Evolutionary conservation across 2,329 filamentous ascomycete species (phyloP), one percentile per base, ranked within the genome.

Genomic region (Trichoderma brevicompactum): DNA sequence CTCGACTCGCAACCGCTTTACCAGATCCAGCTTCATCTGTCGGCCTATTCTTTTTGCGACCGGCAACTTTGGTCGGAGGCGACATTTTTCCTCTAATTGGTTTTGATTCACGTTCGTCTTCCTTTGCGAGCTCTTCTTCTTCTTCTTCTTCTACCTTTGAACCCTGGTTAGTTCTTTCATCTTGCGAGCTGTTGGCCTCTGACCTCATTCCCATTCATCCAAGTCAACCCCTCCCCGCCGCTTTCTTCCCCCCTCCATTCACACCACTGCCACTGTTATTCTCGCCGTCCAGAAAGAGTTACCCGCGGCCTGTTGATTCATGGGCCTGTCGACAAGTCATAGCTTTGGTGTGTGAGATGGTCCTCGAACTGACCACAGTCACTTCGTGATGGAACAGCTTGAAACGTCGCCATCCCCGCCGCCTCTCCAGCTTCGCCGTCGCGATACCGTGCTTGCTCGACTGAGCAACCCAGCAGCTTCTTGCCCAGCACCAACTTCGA

Each of bases 381-480:
- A 74, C 73, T 76, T 78, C 81, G 81, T 81, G 76, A 85, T 85
- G 83, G 82, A 84, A 83, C 77, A 79, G 77, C 78, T 80, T 78
- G 69, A 72, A 50, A 67, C 71, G 64, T 66, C 68, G 64, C 67
- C 70, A 68, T 71, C 73, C 68, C 74, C 70, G 66, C 69, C 74
- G 66, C 69, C 70, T 69, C 68, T 63, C 69, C 65, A 72, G 67
- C 48, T 17, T 36, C 55, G 41, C 62, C 69, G 65, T 58, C 70
- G 74, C 71, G 70, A 75, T 69, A 76, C 71, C 54, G 69, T 70
- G 65, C 70, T 70, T 62, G 63, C 70, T 69, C 72, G 66, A 65
- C 70, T 70, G 68, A 67, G 66, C 67, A 66, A 62, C 65, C 67
- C 66, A 65, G 64, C 68, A 58, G 68, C 70, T 50, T 64, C 55